phyloP scores from a whole-genome alignment of 2,329 filamentous ascomycete genomes.

The Westerdykella aurantiaca region DNA sequence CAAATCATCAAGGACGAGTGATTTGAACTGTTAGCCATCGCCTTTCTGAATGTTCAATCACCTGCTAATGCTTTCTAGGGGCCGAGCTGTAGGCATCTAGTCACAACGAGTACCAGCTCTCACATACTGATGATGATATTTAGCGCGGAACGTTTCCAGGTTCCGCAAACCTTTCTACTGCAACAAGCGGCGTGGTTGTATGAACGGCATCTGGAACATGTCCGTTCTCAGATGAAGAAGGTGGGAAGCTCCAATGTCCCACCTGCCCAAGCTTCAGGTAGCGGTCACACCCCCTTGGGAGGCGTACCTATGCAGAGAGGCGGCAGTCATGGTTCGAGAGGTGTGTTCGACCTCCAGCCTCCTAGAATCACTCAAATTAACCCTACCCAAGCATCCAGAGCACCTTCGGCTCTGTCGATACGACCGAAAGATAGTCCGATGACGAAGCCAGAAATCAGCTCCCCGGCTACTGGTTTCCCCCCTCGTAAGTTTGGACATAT shows the following conservation, averaged over 20 bases:
- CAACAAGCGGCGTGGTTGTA: slow-evolving; percentile 93
- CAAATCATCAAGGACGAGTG: slow-evolving; percentile 66
- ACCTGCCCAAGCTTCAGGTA: slow-evolving; percentile 50
- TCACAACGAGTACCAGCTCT: not conserved
- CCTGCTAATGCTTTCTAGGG: slow-evolving; percentile 49
- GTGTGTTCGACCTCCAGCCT: slow-evolving; percentile 13
- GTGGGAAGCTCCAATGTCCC: slow-evolving; percentile 55
- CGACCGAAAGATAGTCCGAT: slow-evolving; percentile 53
- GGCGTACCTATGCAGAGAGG: slow-evolving; percentile 48
- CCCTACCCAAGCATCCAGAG: slow-evolving; percentile 31
- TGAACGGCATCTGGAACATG: slow-evolving; percentile 82
- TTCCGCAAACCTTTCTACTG: slow-evolving; percentile 80
- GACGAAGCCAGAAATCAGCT: slow-evolving; percentile 45
- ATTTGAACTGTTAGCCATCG: slow-evolving; percentile 70
- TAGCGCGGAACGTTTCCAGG: slow-evolving; percentile 69
- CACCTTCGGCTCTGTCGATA: slow-evolving; percentile 52
- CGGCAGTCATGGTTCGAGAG: slow-evolving; percentile 43
- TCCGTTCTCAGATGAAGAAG: slow-evolving; percentile 83
- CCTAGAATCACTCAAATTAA: not conserved
- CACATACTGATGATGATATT: not conserved
- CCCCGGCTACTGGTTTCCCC: slow-evolving; percentile 36
- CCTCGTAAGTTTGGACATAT: not conserved
- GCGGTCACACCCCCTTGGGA: slow-evolving; percentile 37
- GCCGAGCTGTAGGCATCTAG: slow-evolving; percentile 59
- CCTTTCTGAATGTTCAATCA: slow-evolving; percentile 5